phyloP scores from a whole-genome alignment of 1,139 yeast genomes.

The Pichia cactophila region DNA sequence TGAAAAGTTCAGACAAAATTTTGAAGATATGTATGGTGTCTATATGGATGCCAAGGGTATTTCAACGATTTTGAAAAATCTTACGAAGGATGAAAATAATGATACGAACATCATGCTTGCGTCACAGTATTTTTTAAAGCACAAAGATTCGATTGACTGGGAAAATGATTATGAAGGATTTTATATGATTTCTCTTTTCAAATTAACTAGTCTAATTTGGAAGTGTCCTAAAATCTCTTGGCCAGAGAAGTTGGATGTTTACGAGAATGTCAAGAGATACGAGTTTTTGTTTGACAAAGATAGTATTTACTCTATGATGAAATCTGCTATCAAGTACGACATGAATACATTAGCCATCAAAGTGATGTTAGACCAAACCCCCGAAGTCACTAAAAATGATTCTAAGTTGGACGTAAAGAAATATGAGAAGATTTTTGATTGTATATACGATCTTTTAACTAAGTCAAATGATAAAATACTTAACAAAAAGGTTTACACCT shows the following conservation, averaged over 20 bases:
- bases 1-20: conserved; percentile 17
- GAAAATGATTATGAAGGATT: conserved; percentile 27
- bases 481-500: conserved; percentile 42
- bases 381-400: conserved; percentile 32
- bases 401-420: conserved; percentile 14
- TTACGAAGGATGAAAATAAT: conserved; percentile 11
- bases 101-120: conserved; percentile 26
- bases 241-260: conserved; percentile 27
- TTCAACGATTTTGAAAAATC: conserved; percentile 23
- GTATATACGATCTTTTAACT: conserved; percentile 41
- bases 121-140: conserved; percentile 30
- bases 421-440: conserved; percentile 34
- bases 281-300: conserved; percentile 33
- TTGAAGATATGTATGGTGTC: conserved; percentile 18
- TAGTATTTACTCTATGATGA: conserved; percentile 42
- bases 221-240: conserved; percentile 24
- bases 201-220: conserved; percentile 27
- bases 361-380: conserved; percentile 54
- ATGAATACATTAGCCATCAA: conserved; percentile 37
- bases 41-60: conserved; percentile 24
- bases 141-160: conserved; percentile 39
- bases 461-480: conserved; percentile 31
- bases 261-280: conserved; percentile 31
- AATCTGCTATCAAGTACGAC: conserved; percentile 12
- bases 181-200: conserved; percentile 28